phyloP scores from a whole-genome alignment of 306 rosid species.

The cucumber (Cucumis sativus) region Cucumber_9930_V3 NC_026657.2:25268001-25268500 shows the following conservation, averaged over 20 bases:
- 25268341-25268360: conserved; percentile 47
- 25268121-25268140: conserved; percentile 76
- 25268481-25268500: neutral
- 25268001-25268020: conserved; percentile 83
- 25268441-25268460: neutral
- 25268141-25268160: conserved; percentile 53
- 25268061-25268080: conserved; percentile 97
- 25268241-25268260: conserved; percentile 51
- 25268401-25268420: no score
- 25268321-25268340: conserved; percentile 58
- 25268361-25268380: neutral
- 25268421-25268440: neutral
- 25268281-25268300: conserved; percentile 78
- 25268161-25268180: conserved; percentile 44
- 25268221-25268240: conserved; percentile 61
- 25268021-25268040: conserved; percentile 92
- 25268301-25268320: conserved; percentile 75
- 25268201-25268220: conserved; percentile 82
- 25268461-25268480: conserved; percentile 65
- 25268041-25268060: conserved; percentile 79
- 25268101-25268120: conserved; percentile 89
- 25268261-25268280: conserved; percentile 99
- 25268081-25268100: conserved; percentile 78
- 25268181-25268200: conserved; percentile 94
- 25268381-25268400: neutral